A percentile compares a stretch with the other conserved stretches of the same genome.
Conservation (phyloP, 352 stramenopile genomes). For the Pythium myriotylum region DNA sequence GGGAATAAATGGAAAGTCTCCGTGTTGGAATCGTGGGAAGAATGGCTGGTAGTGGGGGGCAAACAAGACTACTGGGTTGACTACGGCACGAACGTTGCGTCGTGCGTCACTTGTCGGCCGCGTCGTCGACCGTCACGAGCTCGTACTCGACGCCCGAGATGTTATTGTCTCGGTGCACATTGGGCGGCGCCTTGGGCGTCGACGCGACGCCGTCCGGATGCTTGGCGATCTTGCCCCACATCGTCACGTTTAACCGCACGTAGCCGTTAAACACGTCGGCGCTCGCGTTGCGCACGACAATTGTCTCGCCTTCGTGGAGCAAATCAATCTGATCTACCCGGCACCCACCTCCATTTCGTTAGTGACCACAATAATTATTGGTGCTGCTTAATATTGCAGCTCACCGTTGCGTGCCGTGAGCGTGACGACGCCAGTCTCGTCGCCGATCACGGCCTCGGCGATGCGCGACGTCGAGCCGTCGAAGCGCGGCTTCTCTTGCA, state of each 20-base stretch:
- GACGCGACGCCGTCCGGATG: conserved; percentile 78
- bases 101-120: conserved; percentile 35
- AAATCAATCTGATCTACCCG: conserved; percentile 86
- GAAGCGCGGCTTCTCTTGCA: conserved; percentile 71
- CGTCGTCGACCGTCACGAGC: conserved; percentile 75
- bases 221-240: conserved; percentile 77
- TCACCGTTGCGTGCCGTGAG: conserved; percentile 85
- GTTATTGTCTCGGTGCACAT: conserved; percentile 64
- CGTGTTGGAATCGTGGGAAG: too few relatives aligned
- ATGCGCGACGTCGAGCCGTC: conserved; percentile 71
- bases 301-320: conserved; percentile 47
- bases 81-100: too few relatives aligned
- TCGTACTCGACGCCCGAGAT: conserved; percentile 86
- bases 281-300: conserved; percentile 84
- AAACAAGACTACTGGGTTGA: background rate
- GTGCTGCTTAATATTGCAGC: too few relatives aligned
- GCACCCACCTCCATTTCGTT: too few relatives aligned
- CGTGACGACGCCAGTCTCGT: conserved; percentile 84
- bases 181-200: conserved; percentile 55
- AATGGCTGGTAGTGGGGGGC: background rate
- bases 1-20: too few relatives aligned
- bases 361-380: too few relatives aligned
- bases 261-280: conserved; percentile 87
- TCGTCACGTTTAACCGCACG: conserved; percentile 83
- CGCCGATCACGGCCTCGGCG: conserved; percentile 72